Conservation (phyloP, 2,329 filamentous ascomycete species). For the Curvularia sp. region DNA sequence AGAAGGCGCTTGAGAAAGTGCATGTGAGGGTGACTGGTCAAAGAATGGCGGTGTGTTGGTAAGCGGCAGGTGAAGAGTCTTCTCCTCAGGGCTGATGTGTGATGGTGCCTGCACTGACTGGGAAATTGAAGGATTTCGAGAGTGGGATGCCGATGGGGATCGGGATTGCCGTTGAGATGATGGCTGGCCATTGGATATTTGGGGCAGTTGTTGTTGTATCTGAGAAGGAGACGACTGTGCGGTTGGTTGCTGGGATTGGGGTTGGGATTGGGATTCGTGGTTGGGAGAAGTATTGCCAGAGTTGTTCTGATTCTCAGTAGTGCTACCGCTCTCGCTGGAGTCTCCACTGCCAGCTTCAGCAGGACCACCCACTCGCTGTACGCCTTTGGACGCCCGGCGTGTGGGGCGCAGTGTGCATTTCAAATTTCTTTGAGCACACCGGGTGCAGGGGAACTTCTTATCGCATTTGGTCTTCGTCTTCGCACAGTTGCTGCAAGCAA, state of each 20-base stretch:
- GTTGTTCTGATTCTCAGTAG: conserved; percentile 39
- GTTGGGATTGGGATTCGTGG: conserved; percentile 34
- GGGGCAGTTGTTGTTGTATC: conserved; percentile 23
- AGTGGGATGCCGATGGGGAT: conserved; percentile 41
- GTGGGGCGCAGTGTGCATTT: conserved; percentile 58
- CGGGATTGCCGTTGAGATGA: conserved; percentile 44
- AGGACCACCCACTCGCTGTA: conserved; percentile 39
- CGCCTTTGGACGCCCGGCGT: conserved; percentile 56
- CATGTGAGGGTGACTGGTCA: conserved; percentile 51
- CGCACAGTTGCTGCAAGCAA: conserved; percentile 62
- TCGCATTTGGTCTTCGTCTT: conserved; percentile 64
- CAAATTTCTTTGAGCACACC: conserved; percentile 59
- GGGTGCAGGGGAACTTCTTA: conserved; percentile 62
- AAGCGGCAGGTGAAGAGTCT: conserved; percentile 35
- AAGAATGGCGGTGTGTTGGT: conserved; percentile 51
- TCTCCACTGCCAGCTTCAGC: conserved; percentile 40
- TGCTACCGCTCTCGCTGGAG: conserved; percentile 47
- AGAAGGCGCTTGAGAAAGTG: conserved; percentile 36
- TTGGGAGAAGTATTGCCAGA: conserved; percentile 48
- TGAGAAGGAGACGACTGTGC: conserved; percentile 34
- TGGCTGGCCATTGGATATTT: conserved; percentile 24
- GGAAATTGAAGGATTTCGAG: conserved; percentile 44
- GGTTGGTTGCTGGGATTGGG: conserved; percentile 33
- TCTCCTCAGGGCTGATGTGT: conserved; percentile 47
- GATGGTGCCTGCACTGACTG: conserved; percentile 40